Percentiles rank a stretch among this genome's conserved stretches.
These are phyloP conservation scores for Sindora glabra DNA, from an alignment of 306 rosid species.

Conservation along the genomic window DNA sequence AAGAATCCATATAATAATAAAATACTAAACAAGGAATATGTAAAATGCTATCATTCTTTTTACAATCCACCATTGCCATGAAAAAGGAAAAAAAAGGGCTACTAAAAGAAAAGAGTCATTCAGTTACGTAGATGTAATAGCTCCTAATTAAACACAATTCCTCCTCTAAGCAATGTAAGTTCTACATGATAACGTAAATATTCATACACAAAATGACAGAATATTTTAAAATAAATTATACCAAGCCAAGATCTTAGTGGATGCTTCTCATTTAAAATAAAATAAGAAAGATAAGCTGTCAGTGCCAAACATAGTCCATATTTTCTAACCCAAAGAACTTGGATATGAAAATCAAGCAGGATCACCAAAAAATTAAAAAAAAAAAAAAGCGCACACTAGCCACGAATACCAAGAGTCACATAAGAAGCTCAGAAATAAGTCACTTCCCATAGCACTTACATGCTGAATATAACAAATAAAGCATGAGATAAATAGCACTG, in stretches of 20 bases:
- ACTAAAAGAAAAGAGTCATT: not conserved
- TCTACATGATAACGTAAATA: not conserved
- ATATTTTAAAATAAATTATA: no score
- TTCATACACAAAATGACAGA: not conserved
- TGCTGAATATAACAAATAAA: constrained; percentile 32
- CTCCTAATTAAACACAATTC: constrained; percentile 3
- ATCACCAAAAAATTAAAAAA: no score
- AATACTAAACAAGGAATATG: not conserved
- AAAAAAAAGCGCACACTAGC: constrained; percentile 18
- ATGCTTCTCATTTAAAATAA: not conserved
- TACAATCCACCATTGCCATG: not conserved
- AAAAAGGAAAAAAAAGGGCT: constrained; percentile 1
- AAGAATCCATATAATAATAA: not conserved
- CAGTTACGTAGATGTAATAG: not conserved
- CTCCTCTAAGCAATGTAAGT: not conserved
- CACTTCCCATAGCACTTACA: constrained; percentile 30
- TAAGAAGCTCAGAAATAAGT: constrained; percentile 18
- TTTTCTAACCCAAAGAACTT: not conserved
- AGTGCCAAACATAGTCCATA: constrained; percentile 3
- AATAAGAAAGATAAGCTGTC: constrained; percentile 11
- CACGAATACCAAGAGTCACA: constrained; percentile 18
- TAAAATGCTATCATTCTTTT: not conserved
- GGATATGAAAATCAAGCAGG: constrained; percentile 2
- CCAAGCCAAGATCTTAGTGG: not conserved
- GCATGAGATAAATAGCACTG: constrained; percentile 29